A percentile compares a stretch with the other conserved stretches of the same genome.
phyloP scores from a whole-genome alignment of 306 rosid species.

The Canavalia gladiata region DNA sequence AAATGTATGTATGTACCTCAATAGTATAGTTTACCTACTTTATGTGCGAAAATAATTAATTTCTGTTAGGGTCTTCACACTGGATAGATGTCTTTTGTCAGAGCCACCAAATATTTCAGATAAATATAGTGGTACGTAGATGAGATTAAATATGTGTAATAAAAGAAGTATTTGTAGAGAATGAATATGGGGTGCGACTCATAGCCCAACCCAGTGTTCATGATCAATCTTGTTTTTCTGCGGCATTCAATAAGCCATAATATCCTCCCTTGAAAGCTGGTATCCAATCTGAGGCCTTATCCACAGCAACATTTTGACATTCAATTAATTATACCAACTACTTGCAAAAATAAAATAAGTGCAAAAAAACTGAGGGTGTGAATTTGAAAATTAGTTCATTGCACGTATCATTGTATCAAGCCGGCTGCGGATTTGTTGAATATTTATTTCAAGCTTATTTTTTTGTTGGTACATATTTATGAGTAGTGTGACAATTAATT shows the following conservation, averaged over 20 bases:
- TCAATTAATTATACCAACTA: constrained; percentile 38
- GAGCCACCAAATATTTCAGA: background rate
- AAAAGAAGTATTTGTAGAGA: background rate
- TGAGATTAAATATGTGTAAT: constrained; percentile 5
- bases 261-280: constrained; percentile 8
- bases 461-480: constrained; percentile 14
- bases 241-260: constrained; percentile 15
- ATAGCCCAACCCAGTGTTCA: background rate
- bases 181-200: background rate
- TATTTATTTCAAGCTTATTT: background rate
- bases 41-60: background rate
- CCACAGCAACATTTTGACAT: constrained; percentile 30
- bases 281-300: constrained; percentile 16
- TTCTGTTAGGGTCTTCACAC: background rate
- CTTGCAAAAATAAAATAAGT: background rate
- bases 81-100: constrained; percentile 1
- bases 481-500: background rate
- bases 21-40: background rate
- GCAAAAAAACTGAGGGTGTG: too few species aligned
- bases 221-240: background rate
- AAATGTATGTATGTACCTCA: too few species aligned
- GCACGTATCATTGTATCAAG: too few species aligned
- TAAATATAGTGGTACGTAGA: background rate
- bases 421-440: too few species aligned
- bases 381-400: too few species aligned